Percentiles rank a stretch among this genome's conserved stretches.
phyloP scores from a whole-genome alignment of 208 protist genomes.

The Herpetomonas tarakana region DNA sequence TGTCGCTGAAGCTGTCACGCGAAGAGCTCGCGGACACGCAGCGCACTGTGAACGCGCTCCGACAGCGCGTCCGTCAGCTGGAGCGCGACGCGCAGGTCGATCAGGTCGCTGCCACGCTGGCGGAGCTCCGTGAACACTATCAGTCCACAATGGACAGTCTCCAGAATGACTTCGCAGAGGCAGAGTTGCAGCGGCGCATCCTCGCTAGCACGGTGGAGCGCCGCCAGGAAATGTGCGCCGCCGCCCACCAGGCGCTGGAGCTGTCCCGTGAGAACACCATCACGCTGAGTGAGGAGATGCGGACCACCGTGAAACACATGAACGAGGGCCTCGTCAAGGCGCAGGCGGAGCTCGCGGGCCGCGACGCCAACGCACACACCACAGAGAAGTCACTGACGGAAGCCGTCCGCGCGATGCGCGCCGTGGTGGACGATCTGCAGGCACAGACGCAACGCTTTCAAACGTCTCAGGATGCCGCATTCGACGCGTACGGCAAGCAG shows the following conservation, averaged over 20 bases:
- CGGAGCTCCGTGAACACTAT: slow-evolving; percentile 54
- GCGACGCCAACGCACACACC: background rate
- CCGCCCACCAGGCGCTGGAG: background rate
- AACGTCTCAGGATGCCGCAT: background rate
- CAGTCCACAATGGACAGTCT: slow-evolving; percentile 32
- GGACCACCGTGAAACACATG: background rate
- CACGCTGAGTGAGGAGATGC: background rate
- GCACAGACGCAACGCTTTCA: slow-evolving; percentile 3
- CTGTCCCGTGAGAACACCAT: background rate
- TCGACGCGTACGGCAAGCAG: slow-evolving; percentile 15
- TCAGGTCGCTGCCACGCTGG: slow-evolving; percentile 48
- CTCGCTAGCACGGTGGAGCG: slow-evolving; percentile 15
- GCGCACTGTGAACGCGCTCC: slow-evolving; percentile 14
- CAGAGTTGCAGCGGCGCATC: slow-evolving; percentile 30
- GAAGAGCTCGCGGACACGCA: slow-evolving; percentile 35
- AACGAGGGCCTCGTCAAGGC: background rate
- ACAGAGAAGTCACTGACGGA: slow-evolving; percentile 7
- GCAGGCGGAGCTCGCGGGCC: background rate
- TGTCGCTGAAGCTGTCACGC: slow-evolving; percentile 48
- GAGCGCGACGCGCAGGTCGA: slow-evolving; percentile 55
- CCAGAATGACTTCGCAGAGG: slow-evolving; percentile 22
- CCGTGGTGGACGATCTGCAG: background rate
- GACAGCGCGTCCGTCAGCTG: slow-evolving; percentile 31
- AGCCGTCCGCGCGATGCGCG: slow-evolving; percentile 6
- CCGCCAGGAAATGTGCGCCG: background rate